Conservation (phyloP, 768 basidiomycete species). For the Leccinum aurantiacum region DNA sequence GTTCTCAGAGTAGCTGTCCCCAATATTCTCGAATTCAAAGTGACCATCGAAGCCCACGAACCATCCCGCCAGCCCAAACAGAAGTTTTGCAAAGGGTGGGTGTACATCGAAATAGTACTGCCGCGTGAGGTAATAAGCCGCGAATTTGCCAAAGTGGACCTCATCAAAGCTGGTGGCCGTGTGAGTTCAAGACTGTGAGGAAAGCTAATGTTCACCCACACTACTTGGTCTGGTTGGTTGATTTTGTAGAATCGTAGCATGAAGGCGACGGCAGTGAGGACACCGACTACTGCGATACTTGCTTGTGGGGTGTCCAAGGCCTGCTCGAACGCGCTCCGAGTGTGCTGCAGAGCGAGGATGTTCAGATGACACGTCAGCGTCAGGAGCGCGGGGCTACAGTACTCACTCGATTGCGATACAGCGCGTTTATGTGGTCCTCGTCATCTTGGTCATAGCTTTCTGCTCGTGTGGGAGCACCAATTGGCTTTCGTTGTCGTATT, state of each 20-base stretch:
- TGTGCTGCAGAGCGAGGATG: slow-evolving; percentile 41
- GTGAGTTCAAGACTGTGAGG: slow-evolving; percentile 7
- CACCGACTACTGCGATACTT: slow-evolving; percentile 59
- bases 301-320: slow-evolving; percentile 61
- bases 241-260: slow-evolving; percentile 91
- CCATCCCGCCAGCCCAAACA: slow-evolving; percentile 94
- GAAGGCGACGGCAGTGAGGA: slow-evolving; percentile 75
- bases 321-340: slow-evolving; percentile 60
- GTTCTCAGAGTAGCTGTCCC: slow-evolving; percentile 83
- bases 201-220: slow-evolving; percentile 51
- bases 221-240: slow-evolving; percentile 91
- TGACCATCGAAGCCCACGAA: slow-evolving; percentile 94
- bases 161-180: slow-evolving; percentile 77
- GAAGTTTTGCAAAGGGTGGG: slow-evolving; percentile 93
- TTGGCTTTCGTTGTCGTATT: slow-evolving; percentile 31
- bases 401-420: slow-evolving; percentile 52
- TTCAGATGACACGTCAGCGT: slow-evolving; percentile 15
- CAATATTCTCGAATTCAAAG: slow-evolving; percentile 93
- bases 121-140: slow-evolving; percentile 86
- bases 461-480: slow-evolving; percentile 14
- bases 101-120: slow-evolving; percentile 99
- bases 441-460: slow-evolving; percentile 40
- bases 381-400: neutral
- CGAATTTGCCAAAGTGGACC: slow-evolving; percentile 98
- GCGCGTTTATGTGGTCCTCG: slow-evolving; percentile 51